Evolutionary conservation across 164 flowering plant genomes (phyloP), one percentile per base, ranked within the genome.

Genomic region (Magnolia kwangsiensis): DNA sequence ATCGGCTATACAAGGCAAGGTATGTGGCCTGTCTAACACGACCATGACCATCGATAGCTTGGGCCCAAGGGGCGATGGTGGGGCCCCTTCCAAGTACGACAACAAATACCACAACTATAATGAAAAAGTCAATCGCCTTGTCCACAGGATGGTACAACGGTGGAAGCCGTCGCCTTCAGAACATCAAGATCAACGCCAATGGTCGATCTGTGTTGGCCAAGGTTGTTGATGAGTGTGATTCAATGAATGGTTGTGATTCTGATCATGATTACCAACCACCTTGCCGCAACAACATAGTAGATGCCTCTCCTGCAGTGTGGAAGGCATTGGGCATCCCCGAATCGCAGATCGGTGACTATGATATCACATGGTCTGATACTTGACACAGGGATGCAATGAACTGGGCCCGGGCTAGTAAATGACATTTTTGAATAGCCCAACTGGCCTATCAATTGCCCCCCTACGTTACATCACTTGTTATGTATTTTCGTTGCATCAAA

Each of bases 31-130:
- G n/a, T n/a, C n/a, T n/a, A n/a, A n/a, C n/a, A n/a, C n/a, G n/a
- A n/a, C n/a, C n/a, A 21, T 82, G 23, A 80, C 84, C 10, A 19
- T 79, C 23, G 80, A 82, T 71, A 65, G 73, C 51, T 82, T 79
- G n/a, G 72, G 66, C 18, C 24, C 71, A 13, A 79, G 82, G 3
- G 78, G 76, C 3, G 82, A 74, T 63, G 82, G 80, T 0, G 84
- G 82, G 6, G 84, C 76, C 7, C 72, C 78, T 23, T 82, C 78
- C 1, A 78, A 77, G 29, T 82, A 82, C 63, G 84, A 82, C 75
- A 63, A 51, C 45, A 2, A 71, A 23, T 82, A 67, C 71, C 69
- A 74, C 8, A 13, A n/a, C 20, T 58, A 74, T 45, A 18, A 9
- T 64, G 69, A 63, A 19, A 18, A 2, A 13, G 70, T 74, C 1